Percentiles rank a stretch among this genome's conserved stretches.
Evolutionary conservation across 192 early-diverging fungal genomes (phyloP).

Genomic region (Coemansia aciculifera): DNA sequence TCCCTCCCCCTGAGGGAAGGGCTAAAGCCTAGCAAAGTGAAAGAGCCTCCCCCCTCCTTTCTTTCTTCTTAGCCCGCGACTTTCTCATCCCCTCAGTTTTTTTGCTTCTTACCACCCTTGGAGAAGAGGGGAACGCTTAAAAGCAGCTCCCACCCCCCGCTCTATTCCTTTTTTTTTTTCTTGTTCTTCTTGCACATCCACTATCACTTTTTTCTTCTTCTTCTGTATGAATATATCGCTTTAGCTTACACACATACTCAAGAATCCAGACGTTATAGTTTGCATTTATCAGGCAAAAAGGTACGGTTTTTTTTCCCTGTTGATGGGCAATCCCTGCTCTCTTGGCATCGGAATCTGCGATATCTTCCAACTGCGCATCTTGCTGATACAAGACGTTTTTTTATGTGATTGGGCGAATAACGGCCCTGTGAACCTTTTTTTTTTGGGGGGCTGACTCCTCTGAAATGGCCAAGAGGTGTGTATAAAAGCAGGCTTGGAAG

Average conservation of each 20-base stretch:
- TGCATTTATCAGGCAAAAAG: not conserved
- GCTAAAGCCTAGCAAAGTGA: not conserved
- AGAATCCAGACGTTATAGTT: not conserved
- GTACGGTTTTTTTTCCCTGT: not conserved
- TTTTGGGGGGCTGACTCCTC: not conserved
- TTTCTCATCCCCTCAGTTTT: not conserved
- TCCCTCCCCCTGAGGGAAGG: not conserved
- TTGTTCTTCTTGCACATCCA: not conserved
- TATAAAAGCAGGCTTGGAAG: not conserved
- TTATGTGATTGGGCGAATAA: not conserved
- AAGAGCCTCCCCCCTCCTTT: slow-evolving; percentile 3
- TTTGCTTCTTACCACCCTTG: not conserved
- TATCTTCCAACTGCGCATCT: not conserved
- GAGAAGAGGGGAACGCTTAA: slow-evolving; percentile 3
- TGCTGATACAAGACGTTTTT: not conserved
- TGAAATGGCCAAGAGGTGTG: not conserved
- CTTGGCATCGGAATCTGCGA: not conserved
- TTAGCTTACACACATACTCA: not conserved
- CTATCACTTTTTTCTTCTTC: not conserved
- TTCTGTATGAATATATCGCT: slow-evolving; percentile 7
- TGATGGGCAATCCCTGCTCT: not conserved
- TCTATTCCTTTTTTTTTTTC: not conserved
- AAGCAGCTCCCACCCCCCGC: slow-evolving; percentile 1
- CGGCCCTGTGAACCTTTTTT: not conserved
- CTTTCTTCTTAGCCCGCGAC: not conserved